These are phyloP conservation scores for Cinnamomum chago DNA, from an alignment of 164 flowering plant genomes.

Conservation along the genomic window DNA sequence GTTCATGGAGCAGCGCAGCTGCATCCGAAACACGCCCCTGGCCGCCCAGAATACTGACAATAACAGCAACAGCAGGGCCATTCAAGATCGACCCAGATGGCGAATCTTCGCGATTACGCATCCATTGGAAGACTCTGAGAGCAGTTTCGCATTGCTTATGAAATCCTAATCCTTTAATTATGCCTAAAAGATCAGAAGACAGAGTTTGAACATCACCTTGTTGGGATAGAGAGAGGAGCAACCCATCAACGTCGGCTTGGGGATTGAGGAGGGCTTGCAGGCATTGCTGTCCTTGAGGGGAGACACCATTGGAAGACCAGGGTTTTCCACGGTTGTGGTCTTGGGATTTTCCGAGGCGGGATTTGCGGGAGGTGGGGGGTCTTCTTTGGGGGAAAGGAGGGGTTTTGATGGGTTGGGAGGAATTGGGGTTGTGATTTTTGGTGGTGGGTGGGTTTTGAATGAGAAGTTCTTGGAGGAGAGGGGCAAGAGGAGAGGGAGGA, in stretches of 20 bases:
- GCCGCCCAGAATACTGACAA: slow-evolving; percentile 55
- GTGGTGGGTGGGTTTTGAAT: slow-evolving; percentile 25
- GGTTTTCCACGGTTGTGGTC: slow-evolving; percentile 82
- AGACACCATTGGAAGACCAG: slow-evolving; percentile 54
- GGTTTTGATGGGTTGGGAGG: slow-evolving; percentile 1
- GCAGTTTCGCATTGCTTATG: slow-evolving; percentile 56
- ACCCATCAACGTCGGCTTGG: slow-evolving; percentile 17
- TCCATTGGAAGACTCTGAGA: slow-evolving; percentile 58
- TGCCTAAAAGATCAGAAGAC: slow-evolving; percentile 45
- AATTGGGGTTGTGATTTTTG: slow-evolving; percentile 19
- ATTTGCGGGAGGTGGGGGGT: slow-evolving; percentile 7
- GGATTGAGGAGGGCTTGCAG: slow-evolving; percentile 42
- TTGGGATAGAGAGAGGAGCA: slow-evolving; percentile 18
- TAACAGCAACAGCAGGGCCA: slow-evolving; percentile 51
- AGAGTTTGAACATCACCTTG: slow-evolving; percentile 20
- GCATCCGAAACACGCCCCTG: slow-evolving; percentile 54
- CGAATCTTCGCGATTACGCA: slow-evolving; percentile 23
- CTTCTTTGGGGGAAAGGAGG: slow-evolving; percentile 6
- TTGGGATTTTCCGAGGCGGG: slow-evolving; percentile 47
- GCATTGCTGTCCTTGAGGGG: slow-evolving; percentile 46
- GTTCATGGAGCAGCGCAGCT: slow-evolving; percentile 38
- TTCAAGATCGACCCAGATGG: slow-evolving; percentile 28
- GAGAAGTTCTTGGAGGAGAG: slow-evolving; percentile 23
- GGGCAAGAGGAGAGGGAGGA: slow-evolving; percentile 25
- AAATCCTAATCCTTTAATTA: slow-evolving; percentile 64